These are phyloP conservation scores for Nakaseomyces nivariensis DNA, from an alignment of 1,139 yeast genomes.

Conservation along the genomic window DNA sequence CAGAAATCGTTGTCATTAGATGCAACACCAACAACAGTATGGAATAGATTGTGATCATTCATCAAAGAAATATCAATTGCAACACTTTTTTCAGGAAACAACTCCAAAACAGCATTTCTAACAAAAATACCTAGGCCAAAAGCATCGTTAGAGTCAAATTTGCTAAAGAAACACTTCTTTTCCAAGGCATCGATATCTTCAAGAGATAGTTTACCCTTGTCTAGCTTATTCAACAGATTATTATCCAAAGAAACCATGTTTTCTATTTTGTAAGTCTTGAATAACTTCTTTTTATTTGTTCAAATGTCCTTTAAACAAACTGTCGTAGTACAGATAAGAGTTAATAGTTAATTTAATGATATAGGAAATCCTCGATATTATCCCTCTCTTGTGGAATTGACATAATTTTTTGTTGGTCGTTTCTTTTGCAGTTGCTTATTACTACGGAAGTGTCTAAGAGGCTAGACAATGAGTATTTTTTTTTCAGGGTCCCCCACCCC, in stretches of 20 bases:
- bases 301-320: not conserved
- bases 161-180: constrained; percentile 9
- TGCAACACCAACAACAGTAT: constrained; percentile 31
- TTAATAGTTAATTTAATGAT: no score
- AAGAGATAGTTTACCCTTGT: constrained; percentile 9
- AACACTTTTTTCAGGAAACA: constrained; percentile 30
- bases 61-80: constrained; percentile 43
- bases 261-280: not conserved
- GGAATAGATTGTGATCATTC: constrained; percentile 45
- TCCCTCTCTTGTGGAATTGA: no score
- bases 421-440: no score
- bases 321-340: no score
- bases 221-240: constrained; percentile 8
- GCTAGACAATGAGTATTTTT: no score
- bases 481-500: no score
- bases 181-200: constrained; percentile 18
- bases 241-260: constrained; percentile 7
- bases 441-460: no score
- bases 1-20: constrained; percentile 48
- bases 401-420: no score
- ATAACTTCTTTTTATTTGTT: not conserved
- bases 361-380: no score
- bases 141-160: constrained; percentile 19
- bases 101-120: constrained; percentile 15
- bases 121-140: constrained; percentile 20